phyloP scores from a whole-genome alignment of 2,329 filamentous ascomycete species.

The Cordyceps cicadae region DNA sequence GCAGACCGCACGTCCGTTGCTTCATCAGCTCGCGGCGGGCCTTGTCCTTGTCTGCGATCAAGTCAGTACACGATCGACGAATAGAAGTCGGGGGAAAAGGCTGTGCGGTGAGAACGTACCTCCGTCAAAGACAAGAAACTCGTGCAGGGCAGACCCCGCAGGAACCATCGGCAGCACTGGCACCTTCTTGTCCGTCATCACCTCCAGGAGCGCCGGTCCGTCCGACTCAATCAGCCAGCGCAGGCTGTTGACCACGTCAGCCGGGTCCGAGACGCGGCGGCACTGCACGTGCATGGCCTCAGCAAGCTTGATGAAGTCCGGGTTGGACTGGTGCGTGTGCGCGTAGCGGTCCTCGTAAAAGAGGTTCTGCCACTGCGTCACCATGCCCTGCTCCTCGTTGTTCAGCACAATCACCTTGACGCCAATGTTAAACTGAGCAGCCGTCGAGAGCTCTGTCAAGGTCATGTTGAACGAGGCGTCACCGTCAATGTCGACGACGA shows the following conservation, averaged over 20 bases:
- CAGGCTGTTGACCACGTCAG: conserved; percentile 68
- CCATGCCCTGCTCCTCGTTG: conserved; percentile 96
- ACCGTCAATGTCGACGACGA: conserved; percentile 93
- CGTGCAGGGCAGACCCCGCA: conserved; percentile 75
- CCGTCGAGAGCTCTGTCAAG: conserved; percentile 86
- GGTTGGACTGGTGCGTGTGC: conserved; percentile 85
- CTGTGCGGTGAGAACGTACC: conserved; percentile 19
- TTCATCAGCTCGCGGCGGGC: conserved; percentile 59
- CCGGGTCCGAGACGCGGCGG: conserved; percentile 61
- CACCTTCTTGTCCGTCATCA: conserved; percentile 84
- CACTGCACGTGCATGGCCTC: conserved; percentile 85
- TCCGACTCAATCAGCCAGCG: conserved; percentile 85
- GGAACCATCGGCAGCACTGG: conserved; percentile 98
- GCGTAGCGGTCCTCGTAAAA: conserved; percentile 87
- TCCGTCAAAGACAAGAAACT: conserved; percentile 57
- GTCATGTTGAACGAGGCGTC: conserved; percentile 99
- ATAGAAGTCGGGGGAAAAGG: too few species aligned
- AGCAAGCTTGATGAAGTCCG: conserved; percentile 83
- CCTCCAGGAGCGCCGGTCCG: conserved; percentile 87
- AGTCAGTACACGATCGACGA: conserved; percentile 24
- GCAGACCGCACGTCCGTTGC: conserved; percentile 48
- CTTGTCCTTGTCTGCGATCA: conserved; percentile 54
- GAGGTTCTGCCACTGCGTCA: conserved; percentile 91
- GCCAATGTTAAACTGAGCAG: conserved; percentile 91
- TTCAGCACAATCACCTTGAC: conserved; percentile 93